Evolutionary conservation across 2,329 filamentous ascomycete genomes (phyloP).

Genomic region (Aspergillus chevalieri): DNA sequence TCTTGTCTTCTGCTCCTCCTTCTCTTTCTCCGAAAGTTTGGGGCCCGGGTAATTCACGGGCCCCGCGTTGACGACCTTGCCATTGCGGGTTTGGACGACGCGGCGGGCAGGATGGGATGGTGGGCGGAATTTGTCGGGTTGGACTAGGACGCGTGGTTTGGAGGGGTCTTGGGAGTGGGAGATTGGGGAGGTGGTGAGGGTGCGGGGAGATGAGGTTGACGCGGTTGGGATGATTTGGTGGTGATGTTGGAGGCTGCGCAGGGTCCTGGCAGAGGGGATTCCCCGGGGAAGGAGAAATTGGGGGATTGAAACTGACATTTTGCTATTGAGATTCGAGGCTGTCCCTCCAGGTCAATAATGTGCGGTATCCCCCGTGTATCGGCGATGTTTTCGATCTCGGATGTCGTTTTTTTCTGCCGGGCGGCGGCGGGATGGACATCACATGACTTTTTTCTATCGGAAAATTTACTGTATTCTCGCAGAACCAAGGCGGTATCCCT

Average conservation of each 20-base stretch:
- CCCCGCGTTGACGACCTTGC: slow-evolving; percentile 17
- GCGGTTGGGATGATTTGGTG: slow-evolving; percentile 15
- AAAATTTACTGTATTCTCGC: not conserved
- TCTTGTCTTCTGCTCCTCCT: slow-evolving; percentile 58
- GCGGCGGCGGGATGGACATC: not conserved
- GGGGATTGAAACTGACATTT: slow-evolving; percentile 43
- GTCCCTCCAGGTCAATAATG: too few species aligned
- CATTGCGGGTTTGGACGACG: slow-evolving; percentile 43
- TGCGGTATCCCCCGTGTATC: too few species aligned
- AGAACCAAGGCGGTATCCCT: not conserved
- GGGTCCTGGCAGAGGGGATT: slow-evolving; percentile 24
- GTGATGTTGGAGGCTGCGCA: slow-evolving; percentile 22
- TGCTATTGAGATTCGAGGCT: too few species aligned
- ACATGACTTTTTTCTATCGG: not conserved
- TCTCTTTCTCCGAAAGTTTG: slow-evolving; percentile 59
- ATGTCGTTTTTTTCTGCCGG: slow-evolving; percentile 2
- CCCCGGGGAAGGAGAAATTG: slow-evolving; percentile 63
- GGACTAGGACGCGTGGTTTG: slow-evolving; percentile 68
- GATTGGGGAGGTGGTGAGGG: slow-evolving; percentile 14
- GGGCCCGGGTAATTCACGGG: slow-evolving; percentile 69
- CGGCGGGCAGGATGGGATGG: slow-evolving; percentile 78
- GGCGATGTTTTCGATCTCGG: not conserved
- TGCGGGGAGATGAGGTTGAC: slow-evolving; percentile 12
- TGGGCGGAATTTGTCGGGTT: slow-evolving; percentile 83
- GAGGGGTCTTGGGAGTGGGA: slow-evolving; percentile 20